phyloP scores from a whole-genome alignment of 345 rosid species.

The Eucalyptus polyanthemos region DNA sequence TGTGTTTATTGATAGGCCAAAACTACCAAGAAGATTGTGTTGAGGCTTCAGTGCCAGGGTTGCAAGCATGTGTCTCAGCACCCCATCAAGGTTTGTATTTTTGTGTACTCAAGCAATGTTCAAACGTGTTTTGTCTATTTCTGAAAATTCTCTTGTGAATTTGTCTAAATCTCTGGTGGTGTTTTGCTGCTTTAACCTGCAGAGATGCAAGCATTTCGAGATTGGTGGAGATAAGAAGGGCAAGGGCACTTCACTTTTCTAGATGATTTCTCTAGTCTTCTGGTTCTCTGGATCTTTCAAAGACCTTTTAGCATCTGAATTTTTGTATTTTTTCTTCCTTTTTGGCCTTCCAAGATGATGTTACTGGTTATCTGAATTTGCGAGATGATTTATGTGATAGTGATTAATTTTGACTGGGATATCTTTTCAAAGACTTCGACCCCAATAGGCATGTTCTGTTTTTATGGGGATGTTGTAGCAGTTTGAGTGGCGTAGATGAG shows the following conservation, averaged over 20 bases:
- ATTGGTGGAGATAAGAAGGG: slow-evolving; percentile 10
- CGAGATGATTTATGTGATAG: not conserved
- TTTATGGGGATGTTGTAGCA: not conserved
- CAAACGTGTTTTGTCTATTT: too few relatives aligned
- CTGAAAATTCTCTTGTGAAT: not conserved
- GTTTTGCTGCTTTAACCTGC: not conserved
- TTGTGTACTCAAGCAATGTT: too few relatives aligned
- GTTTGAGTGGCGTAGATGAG: not conserved
- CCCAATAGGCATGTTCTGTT: not conserved
- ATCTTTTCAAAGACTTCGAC: not conserved
- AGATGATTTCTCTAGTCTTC: not conserved
- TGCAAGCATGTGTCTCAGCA: slow-evolving; percentile 9
- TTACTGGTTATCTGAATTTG: not conserved
- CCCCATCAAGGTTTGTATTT: not conserved
- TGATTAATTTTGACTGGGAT: not conserved
- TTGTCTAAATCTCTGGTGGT: not conserved
- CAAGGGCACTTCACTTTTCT: slow-evolving; percentile 5
- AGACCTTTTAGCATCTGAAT: not conserved
- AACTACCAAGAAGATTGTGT: slow-evolving; percentile 9
- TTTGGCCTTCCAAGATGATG: not conserved
- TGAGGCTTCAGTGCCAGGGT: slow-evolving; percentile 8
- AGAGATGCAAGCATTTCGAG: slow-evolving; percentile 8
- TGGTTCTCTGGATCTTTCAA: not conserved
- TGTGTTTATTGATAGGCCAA: not conserved
- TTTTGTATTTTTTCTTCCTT: not conserved